A percentile compares a stretch with the other conserved stretches of the same genome.
These are phyloP conservation scores for Inosperma sp. DNA, from an alignment of 768 basidiomycete genomes.

Conservation along the genomic window DNA sequence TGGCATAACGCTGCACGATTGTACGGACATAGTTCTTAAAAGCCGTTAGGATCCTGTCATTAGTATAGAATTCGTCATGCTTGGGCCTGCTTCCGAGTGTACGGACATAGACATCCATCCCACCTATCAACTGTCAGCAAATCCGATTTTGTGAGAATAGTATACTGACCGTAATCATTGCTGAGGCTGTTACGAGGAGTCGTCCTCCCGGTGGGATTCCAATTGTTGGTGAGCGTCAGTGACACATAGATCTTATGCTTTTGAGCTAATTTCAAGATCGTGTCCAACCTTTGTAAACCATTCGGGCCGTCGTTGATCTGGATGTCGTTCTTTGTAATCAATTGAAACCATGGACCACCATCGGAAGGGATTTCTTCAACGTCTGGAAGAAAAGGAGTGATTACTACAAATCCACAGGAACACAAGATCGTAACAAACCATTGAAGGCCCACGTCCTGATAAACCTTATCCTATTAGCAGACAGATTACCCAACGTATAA, in stretches of 20 bases:
- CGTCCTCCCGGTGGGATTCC: conserved; percentile 37
- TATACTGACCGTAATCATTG: conserved; percentile 53
- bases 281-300: conserved; percentile 60
- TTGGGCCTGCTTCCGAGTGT: conserved; percentile 32
- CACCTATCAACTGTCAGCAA: conserved; percentile 35
- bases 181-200: conserved; percentile 45
- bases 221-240: conserved; percentile 59
- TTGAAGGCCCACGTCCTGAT: conserved; percentile 72
- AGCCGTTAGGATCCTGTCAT: conserved; percentile 42
- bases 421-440: conserved; percentile 34
- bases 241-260: conserved; percentile 49
- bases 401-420: neutral
- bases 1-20: conserved; percentile 51
- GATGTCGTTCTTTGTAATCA: conserved; percentile 47
- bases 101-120: conserved; percentile 64
- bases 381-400: conserved; percentile 30
- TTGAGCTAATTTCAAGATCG: conserved; percentile 48
- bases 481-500: conserved; percentile 53
- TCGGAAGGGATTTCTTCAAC: conserved; percentile 47
- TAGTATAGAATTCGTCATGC: conserved; percentile 59
- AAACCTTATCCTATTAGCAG: conserved; percentile 49
- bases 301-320: conserved; percentile 57
- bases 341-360: conserved; percentile 62
- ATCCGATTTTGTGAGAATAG: conserved; percentile 7
- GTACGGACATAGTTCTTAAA: conserved; percentile 57